Conservation (phyloP, 129 eudicot genomes). For the Flaveria robusta region DNA sequence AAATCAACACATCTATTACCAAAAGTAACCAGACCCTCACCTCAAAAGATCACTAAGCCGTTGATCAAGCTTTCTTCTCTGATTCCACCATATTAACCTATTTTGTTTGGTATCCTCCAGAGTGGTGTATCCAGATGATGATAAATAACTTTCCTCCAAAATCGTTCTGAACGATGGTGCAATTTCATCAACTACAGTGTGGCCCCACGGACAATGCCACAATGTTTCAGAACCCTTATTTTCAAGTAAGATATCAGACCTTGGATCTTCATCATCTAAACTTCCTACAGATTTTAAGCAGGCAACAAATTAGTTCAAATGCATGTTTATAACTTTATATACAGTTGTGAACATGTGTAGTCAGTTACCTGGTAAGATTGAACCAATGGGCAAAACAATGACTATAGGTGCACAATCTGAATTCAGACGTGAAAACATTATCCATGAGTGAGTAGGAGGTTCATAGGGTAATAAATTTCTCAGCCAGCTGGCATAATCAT, state of each 20-base stretch:
- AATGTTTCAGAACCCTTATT: constrained; percentile 37
- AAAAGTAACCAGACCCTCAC: constrained; percentile 36
- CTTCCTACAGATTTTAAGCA: constrained; percentile 35
- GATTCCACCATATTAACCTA: constrained; percentile 75
- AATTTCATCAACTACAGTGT: constrained; percentile 68
- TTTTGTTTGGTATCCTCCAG: constrained; percentile 62
- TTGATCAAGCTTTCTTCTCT: constrained; percentile 68
- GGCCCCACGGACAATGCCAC: constrained; percentile 95
- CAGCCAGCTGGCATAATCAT: constrained; percentile 52
- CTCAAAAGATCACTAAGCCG: constrained; percentile 58
- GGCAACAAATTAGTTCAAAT: constrained; percentile 26
- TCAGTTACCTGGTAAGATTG: constrained; percentile 54
- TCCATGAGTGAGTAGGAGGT: constrained; percentile 55
- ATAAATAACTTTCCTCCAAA: constrained; percentile 64
- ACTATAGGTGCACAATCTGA: constrained; percentile 61
- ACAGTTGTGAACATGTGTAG: constrained; percentile 9
- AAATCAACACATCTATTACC: not conserved
- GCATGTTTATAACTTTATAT: not conserved
- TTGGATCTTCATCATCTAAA: constrained; percentile 51
- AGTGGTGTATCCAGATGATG: constrained; percentile 57
- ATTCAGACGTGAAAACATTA: constrained; percentile 71
- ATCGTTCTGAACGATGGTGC: constrained; percentile 75
- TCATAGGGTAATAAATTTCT: constrained; percentile 45
- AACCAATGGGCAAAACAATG: constrained; percentile 58
- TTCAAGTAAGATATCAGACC: constrained; percentile 38